Base-by-base conservation (phyloP, 192 early-diverging fungal genomes). In the Entomortierella chlamydospora region DNA sequence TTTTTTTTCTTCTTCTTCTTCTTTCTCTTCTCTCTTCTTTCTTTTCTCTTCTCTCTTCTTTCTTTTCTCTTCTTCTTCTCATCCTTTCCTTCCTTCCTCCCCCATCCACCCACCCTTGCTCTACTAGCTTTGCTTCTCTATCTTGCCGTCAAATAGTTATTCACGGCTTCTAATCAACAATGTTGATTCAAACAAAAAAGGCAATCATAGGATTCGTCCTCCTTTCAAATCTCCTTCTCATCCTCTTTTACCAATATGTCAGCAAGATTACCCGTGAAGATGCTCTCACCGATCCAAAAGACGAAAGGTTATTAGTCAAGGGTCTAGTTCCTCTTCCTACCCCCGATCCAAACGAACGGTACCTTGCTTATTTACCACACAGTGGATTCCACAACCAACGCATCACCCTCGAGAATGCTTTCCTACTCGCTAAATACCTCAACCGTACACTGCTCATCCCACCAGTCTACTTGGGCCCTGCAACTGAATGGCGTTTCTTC, bases 331-430 rank as follows among this genome's bases (percentile, higher is more conserved):
- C 57, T 10, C 47, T 54, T 30, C 67, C 76, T 13, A 52, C 57
- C 15, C 52, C 22, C 18, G 43, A 70, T 12, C 62, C 70, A 30
- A 79, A 64, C 12, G 85, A 88, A 67, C 73, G 73, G n/a, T 88
- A 83, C 58, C 70, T 89, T 18, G 82, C 88, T 18, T 89, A 89
- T 60, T 59, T 84, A 13, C 82, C 88, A 11, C 88, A 89, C 56
- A 83, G 80, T 41, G 88, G 88, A 22, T 81, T 88, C 55, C 85
- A 84, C 33, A 89, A 89, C 52, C 88, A 89, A 55, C 83, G 87
- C 2, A 87, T 83, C 26, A 84, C 80, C 28, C 81, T 89, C 45
- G 88, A 82, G 18, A 90, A 90, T 60, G 87, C 85, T 0, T 72
- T 90, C 20, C 64, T 90, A 10, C 66, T 90, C 10, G 81, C 88